Evolutionary conservation across 148 eudicot genomes (phyloP).

Genomic region (Chenopodium formosanum): DNA sequence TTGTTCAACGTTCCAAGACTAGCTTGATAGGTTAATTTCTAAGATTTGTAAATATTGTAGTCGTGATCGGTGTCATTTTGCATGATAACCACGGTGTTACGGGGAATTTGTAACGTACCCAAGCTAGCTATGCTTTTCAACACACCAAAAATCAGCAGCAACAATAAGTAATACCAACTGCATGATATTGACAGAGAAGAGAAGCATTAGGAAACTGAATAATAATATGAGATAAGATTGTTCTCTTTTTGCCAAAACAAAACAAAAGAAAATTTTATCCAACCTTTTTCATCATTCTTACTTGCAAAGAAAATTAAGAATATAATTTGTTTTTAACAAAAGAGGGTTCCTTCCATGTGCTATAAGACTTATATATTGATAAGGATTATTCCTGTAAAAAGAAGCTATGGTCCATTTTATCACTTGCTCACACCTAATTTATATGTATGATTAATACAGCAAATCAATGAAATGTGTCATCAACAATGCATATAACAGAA

Average conservation of each 20-base stretch:
- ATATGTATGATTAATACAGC: constrained; percentile 3
- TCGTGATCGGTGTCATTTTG: too few relatives aligned
- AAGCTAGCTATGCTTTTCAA: constrained; percentile 1
- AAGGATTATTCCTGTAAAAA: constrained; percentile 15
- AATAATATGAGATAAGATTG: constrained; percentile 1
- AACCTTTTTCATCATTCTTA: background rate
- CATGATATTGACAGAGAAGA: constrained; percentile 2
- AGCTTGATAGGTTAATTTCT: too few relatives aligned
- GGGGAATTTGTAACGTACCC: too few relatives aligned
- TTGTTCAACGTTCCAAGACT: too few relatives aligned
- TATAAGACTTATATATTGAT: background rate
- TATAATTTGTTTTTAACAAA: background rate
- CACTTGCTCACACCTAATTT: constrained; percentile 14
- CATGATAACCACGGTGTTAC: too few relatives aligned
- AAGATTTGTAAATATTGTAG: too few relatives aligned
- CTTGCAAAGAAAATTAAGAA: background rate
- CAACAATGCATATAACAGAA: background rate
- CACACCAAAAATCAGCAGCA: constrained; percentile 1
- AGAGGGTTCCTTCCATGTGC: constrained; percentile 20
- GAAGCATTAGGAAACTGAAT: background rate
- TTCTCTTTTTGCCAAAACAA: background rate
- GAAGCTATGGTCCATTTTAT: background rate
- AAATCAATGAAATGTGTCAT: background rate
- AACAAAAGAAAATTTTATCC: background rate
- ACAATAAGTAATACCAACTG: constrained; percentile 20